Percentiles rank a stretch among this genome's conserved stretches.
Evolutionary conservation across 2,329 filamentous ascomycete genomes (phyloP).

Genomic region (Trichoderma brevicompactum): DNA sequence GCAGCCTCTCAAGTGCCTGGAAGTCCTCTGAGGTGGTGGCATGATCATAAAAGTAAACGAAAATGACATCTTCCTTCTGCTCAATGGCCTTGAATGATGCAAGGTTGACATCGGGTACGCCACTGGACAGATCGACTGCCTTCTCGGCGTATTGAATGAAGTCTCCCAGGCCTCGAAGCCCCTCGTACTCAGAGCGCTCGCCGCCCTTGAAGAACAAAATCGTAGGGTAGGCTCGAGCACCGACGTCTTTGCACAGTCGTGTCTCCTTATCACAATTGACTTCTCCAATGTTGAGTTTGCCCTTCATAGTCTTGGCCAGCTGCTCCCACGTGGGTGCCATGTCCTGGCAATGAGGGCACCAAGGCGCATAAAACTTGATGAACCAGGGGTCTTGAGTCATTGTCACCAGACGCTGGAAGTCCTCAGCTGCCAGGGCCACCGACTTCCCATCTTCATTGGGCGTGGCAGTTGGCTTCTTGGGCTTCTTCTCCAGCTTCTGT

Average conservation of each 20-base stretch:
- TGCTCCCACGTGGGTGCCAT: slow-evolving; percentile 89
- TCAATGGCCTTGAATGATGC: slow-evolving; percentile 79
- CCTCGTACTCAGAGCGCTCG: slow-evolving; percentile 90
- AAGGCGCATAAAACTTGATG: slow-evolving; percentile 97
- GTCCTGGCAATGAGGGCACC: slow-evolving; percentile 94
- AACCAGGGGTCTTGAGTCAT: slow-evolving; percentile 94
- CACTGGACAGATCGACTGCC: slow-evolving; percentile 75
- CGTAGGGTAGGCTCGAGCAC: slow-evolving; percentile 80
- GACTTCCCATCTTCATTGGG: slow-evolving; percentile 80
- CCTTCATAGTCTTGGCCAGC: slow-evolving; percentile 89
- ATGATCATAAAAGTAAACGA: slow-evolving; percentile 96
- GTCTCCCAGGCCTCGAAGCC: slow-evolving; percentile 89
- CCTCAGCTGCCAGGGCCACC: slow-evolving; percentile 76
- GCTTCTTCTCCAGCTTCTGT: slow-evolving; percentile 43
- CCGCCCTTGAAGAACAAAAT: slow-evolving; percentile 91
- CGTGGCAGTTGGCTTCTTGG: slow-evolving; percentile 55
- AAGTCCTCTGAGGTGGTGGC: slow-evolving; percentile 95
- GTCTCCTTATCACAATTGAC: slow-evolving; percentile 91
- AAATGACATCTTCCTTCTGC: slow-evolving; percentile 92
- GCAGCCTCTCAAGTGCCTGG: slow-evolving; percentile 80
- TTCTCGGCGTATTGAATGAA: slow-evolving; percentile 85
- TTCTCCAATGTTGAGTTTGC: slow-evolving; percentile 87
- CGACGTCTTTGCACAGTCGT: slow-evolving; percentile 89
- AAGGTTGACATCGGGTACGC: slow-evolving; percentile 80
- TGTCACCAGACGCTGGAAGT: slow-evolving; percentile 83